Evolutionary conservation across 164 flowering plant species (phyloP).

Genomic region (Santalum album): DNA sequence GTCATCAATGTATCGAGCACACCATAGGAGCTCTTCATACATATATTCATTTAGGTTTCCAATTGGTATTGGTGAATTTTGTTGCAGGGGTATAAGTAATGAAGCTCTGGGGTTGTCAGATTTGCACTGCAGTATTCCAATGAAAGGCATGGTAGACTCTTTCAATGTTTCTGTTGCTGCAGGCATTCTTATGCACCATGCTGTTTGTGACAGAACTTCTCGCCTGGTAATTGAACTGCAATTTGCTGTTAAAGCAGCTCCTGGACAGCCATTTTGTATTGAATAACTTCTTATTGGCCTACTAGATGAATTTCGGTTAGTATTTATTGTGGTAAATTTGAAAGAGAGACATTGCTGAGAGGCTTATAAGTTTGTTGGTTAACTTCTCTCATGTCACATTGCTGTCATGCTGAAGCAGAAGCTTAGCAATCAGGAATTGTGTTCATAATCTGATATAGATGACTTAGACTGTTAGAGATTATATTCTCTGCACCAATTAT

Average conservation of each 20-base stretch:
- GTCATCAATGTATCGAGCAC: too few relatives aligned
- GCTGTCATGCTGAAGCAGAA: too few relatives aligned
- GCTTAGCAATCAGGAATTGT: too few relatives aligned
- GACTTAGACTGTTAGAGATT: too few relatives aligned
- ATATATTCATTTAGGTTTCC: neutral
- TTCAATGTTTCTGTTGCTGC: conserved; percentile 98
- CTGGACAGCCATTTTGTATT: neutral
- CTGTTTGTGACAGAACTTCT: conserved; percentile 72
- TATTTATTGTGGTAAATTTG: too few relatives aligned
- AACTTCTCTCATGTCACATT: too few relatives aligned
- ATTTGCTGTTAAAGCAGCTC: neutral
- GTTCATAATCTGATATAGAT: too few relatives aligned
- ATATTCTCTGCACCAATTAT: neutral
- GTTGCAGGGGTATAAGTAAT: conserved; percentile 75
- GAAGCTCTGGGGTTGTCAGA: conserved; percentile 81
- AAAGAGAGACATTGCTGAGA: too few relatives aligned
- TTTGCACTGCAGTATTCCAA: conserved; percentile 81
- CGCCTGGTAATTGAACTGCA: conserved; percentile 48
- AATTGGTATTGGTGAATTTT: conserved; percentile 2
- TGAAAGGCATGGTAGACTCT: conserved; percentile 98
- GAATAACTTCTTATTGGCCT: neutral
- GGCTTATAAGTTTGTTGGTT: too few relatives aligned
- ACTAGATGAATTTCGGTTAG: too few relatives aligned
- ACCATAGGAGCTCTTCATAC: too few relatives aligned
- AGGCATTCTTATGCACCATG: conserved; percentile 94